Base-by-base conservation (phyloP, 2,329 filamentous ascomycete species). In the Sphaerulina vaccinii region DNA sequence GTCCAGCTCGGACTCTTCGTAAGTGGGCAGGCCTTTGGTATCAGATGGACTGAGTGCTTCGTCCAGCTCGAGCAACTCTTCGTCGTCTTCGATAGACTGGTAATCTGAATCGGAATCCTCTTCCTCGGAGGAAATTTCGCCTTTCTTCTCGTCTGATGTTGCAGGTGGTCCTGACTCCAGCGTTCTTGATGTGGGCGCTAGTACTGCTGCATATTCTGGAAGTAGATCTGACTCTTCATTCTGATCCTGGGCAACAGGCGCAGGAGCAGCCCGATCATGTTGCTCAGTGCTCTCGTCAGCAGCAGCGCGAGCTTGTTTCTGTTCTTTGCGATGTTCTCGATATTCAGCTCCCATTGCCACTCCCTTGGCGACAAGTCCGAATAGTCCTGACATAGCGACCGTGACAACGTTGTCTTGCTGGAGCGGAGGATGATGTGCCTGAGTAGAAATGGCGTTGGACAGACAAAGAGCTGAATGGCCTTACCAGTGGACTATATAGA, bases 51-150 rank as follows among this genome's bases (percentile, higher is more conserved):
- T 45, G 27, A 61, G 39, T 7, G 56, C 61, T 47, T 69, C 66
- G 42, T 69, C 66, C 1, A 68, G 60, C 18, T 63, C 57, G 60
- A 65, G 66, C 15, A 61, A 59, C 46, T 63, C 62, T 39, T 66
- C 61, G 36, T 68, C 66, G 37, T 64, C 62, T 42, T 65, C 62
- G 7, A 59, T 51, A 8, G 55, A 56, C 9, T 61, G 51, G 7
- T 56, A 41, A 29, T 59, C 54, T 54, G 39, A 57, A 23, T 54
- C 47, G 16, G 36, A 35, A 13, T 39, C 37, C 3, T 39, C 49
- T 39, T 42, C 41, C 29, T 47, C 33, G 11, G 45, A 49, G 7
- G 45, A 49, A 11, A 41, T 32, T 29, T 49, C 45, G 7, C n/a
- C 16, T 18, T 43, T 38, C 13, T 55, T 44, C 18, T 46, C 16